Percentiles rank a stretch among this genome's conserved stretches.
These are phyloP conservation scores for Trichosporon sp. DNA, from an alignment of 1,284 basidiomycete species.

Conservation along the genomic window DNA sequence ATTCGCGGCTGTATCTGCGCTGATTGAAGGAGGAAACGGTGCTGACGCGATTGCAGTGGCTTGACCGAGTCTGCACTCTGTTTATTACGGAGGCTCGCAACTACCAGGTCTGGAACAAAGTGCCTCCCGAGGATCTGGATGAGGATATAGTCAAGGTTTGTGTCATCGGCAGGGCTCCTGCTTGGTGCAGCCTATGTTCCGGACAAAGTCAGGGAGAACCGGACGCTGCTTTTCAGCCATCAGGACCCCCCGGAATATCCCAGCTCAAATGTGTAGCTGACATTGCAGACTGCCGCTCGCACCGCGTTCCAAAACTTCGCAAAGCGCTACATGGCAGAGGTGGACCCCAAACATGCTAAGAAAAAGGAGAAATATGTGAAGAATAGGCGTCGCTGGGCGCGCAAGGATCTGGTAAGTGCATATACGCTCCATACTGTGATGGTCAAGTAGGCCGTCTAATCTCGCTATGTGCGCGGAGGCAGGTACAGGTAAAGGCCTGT, in stretches of 20 bases:
- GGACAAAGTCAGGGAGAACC: neutral
- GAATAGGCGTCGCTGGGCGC: slow-evolving; percentile 44
- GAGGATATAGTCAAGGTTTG: slow-evolving; percentile 20
- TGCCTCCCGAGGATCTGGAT: slow-evolving; percentile 22
- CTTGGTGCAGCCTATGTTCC: neutral
- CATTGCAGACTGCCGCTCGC: slow-evolving; percentile 22
- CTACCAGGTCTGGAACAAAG: slow-evolving; percentile 13
- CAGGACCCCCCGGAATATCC: neutral
- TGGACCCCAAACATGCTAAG: slow-evolving; percentile 29
- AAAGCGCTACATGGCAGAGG: slow-evolving; percentile 38
- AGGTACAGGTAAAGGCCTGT: neutral
- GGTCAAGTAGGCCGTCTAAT: too few relatives aligned
- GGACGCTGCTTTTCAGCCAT: neutral
- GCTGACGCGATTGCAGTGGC: slow-evolving; percentile 16
- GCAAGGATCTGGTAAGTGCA: slow-evolving; percentile 43
- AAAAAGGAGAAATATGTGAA: slow-evolving; percentile 39
- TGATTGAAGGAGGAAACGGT: too few relatives aligned
- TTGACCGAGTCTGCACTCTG: slow-evolving; percentile 16
- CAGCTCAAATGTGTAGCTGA: neutral
- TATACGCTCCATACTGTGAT: neutral
- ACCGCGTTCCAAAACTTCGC: slow-evolving; percentile 43
- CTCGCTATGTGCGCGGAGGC: too few relatives aligned
- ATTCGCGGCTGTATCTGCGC: too few relatives aligned
- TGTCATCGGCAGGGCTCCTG: neutral
- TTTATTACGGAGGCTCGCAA: slow-evolving; percentile 19